phyloP scores from a whole-genome alignment of 2,329 filamentous ascomycete genomes.

The Dothiorella sarmentorum region DNA sequence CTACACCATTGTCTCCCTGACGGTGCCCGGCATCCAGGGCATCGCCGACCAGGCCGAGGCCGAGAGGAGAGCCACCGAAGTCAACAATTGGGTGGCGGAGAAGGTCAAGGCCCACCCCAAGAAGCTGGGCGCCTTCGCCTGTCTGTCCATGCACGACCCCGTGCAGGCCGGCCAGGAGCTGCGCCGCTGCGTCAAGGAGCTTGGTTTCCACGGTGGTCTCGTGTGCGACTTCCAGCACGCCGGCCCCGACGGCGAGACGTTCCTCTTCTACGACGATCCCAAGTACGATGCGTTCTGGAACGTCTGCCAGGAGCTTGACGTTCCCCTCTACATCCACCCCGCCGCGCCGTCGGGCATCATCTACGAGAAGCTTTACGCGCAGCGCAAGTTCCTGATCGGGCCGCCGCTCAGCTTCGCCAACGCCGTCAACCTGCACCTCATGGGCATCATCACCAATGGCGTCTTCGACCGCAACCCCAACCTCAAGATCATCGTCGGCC shows the following conservation, averaged over 20 bases:
- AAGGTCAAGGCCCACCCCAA: conserved; percentile 22
- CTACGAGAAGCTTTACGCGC: conserved; percentile 56
- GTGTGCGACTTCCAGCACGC: conserved; percentile 59
- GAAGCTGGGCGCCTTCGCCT: conserved; percentile 12
- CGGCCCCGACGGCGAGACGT: conserved; percentile 56
- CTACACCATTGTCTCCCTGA: conserved; percentile 28
- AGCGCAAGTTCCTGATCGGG: conserved; percentile 59
- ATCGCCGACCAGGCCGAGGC: conserved; percentile 26
- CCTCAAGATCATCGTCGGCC: conserved; percentile 47
- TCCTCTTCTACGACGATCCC: conserved; percentile 62
- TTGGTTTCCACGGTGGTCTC: conserved; percentile 35
- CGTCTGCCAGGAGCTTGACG: conserved; percentile 56
- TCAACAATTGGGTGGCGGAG: conserved; percentile 29
- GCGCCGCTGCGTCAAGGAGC: conserved; percentile 51
- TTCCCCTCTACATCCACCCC: conserved; percentile 64
- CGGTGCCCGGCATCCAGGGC: conserved; percentile 29
- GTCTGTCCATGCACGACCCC: conserved; percentile 49
- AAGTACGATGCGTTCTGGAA: conserved; percentile 63
- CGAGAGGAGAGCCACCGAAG: conserved; percentile 25
- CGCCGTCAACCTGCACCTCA: conserved; percentile 56
- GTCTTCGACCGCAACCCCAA: conserved; percentile 49
- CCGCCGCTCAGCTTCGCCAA: conserved; percentile 37
- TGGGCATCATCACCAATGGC: conserved; percentile 52
- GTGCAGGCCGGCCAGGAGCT: conserved; percentile 51
- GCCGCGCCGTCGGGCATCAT: conserved; percentile 53